Evolutionary conservation across 352 stramenopile genomes (phyloP).

Genomic region (Globisporangium alternatum): DNA sequence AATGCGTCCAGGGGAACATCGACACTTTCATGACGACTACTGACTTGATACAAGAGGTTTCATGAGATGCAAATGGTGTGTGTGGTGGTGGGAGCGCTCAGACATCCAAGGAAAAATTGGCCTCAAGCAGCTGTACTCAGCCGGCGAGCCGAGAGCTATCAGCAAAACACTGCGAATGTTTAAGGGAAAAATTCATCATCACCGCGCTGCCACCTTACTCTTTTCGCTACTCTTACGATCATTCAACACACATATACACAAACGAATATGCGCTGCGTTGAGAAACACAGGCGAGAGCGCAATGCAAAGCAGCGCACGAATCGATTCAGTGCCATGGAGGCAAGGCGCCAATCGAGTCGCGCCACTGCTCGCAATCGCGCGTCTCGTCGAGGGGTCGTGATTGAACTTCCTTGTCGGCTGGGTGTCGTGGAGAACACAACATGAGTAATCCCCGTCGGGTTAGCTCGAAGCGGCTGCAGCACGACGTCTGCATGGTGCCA

Average conservation of each 20-base stretch:
- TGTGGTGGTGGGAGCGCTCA: slow-evolving; percentile 24
- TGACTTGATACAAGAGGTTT: not conserved
- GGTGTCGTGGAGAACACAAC: slow-evolving; percentile 91
- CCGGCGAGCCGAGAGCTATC: slow-evolving; percentile 45
- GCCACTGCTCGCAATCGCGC: not conserved
- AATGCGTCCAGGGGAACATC: no score
- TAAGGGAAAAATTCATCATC: slow-evolving; percentile 80
- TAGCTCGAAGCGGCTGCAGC: slow-evolving; percentile 72
- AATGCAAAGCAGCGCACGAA: not conserved
- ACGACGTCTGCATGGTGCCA: slow-evolving; percentile 57
- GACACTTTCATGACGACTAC: no score
- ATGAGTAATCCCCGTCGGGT: slow-evolving; percentile 91
- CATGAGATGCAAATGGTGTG: no score
- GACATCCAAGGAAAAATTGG: slow-evolving; percentile 48
- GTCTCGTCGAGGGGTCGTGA: slow-evolving; percentile 5
- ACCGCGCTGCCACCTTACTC: slow-evolving; percentile 31
- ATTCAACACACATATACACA: not conserved
- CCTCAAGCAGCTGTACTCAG: slow-evolving; percentile 55
- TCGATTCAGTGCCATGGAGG: not conserved
- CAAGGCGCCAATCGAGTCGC: not conserved
- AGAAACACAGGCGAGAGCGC: slow-evolving; percentile 5
- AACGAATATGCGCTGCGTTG: not conserved
- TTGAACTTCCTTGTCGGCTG: slow-evolving; percentile 28
- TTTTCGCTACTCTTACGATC: not conserved
- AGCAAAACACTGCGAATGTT: slow-evolving; percentile 51